Percentiles rank a stretch among this genome's conserved stretches.
phyloP scores from a whole-genome alignment of 2,329 filamentous ascomycete species.

The Exophiala lecanii-corni region DNA sequence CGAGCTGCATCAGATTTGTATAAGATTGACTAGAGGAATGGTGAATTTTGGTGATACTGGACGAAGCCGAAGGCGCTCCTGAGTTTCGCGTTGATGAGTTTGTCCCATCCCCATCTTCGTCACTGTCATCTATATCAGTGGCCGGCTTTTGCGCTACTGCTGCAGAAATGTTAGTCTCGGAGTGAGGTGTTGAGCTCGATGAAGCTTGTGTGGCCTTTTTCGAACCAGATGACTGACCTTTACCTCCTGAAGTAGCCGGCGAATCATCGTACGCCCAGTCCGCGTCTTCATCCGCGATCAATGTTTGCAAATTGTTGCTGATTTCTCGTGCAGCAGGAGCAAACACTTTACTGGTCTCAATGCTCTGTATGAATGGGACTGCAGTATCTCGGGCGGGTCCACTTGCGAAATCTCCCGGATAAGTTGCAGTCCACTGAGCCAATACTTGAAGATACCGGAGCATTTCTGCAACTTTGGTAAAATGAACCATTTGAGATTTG shows the following conservation, averaged over 20 bases:
- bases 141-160: slow-evolving; percentile 33
- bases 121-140: slow-evolving; percentile 31
- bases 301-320: slow-evolving; percentile 67
- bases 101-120: slow-evolving; percentile 23
- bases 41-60: slow-evolving; percentile 36
- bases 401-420: slow-evolving; percentile 89
- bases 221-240: slow-evolving; percentile 2
- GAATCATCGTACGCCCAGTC: slow-evolving; percentile 85
- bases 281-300: slow-evolving; percentile 83
- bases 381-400: slow-evolving; percentile 67
- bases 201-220: slow-evolving; percentile 17
- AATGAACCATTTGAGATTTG: slow-evolving; percentile 63
- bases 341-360: slow-evolving; percentile 77
- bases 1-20: slow-evolving; percentile 48
- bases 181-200: slow-evolving; percentile 11
- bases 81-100: slow-evolving; percentile 37
- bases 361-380: slow-evolving; percentile 66
- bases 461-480: slow-evolving; percentile 75
- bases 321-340: slow-evolving; percentile 79
- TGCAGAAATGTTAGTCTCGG: slow-evolving; percentile 6
- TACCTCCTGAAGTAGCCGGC: slow-evolving; percentile 5
- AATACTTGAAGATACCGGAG: slow-evolving; percentile 78
- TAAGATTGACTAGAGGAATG: slow-evolving; percentile 41
- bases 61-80: slow-evolving; percentile 36
- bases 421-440: slow-evolving; percentile 82